phyloP scores from a whole-genome alignment of 2,329 filamentous ascomycete species.

The Cordyceps javanica region DNA sequence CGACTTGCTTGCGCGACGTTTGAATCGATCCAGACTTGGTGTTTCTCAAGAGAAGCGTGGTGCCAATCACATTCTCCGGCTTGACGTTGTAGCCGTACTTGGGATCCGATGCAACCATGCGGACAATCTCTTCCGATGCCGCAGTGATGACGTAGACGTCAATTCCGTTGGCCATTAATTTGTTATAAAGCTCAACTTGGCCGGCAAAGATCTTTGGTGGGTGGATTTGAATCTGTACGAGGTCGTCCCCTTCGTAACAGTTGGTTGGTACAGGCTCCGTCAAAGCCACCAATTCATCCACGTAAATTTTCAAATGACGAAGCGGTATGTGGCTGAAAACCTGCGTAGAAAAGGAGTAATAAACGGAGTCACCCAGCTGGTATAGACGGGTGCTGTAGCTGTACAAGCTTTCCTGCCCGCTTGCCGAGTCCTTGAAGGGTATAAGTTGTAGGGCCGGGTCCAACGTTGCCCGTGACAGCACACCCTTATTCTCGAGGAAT shows the following conservation, averaged over 20 bases:
- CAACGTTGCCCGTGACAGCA: constrained; percentile 34
- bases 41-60: constrained; percentile 31
- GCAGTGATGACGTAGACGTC: constrained; percentile 38
- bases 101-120: constrained; percentile 38
- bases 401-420: constrained; percentile 35
- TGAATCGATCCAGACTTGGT: constrained; percentile 21
- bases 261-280: constrained; percentile 29
- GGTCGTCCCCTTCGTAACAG: constrained; percentile 30
- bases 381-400: constrained; percentile 40
- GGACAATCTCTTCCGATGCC: constrained; percentile 36
- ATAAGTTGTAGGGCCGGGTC: constrained; percentile 35
- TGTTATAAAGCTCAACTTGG: constrained; percentile 38
- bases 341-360: constrained; percentile 38
- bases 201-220: constrained; percentile 33
- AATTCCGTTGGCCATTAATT: constrained; percentile 36
- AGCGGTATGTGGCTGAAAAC: constrained; percentile 37
- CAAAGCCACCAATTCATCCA: constrained; percentile 41
- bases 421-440: constrained; percentile 34
- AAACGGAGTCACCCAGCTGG: constrained; percentile 33
- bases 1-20: constrained; percentile 36
- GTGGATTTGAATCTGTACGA: constrained; percentile 24
- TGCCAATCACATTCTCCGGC: constrained; percentile 38
- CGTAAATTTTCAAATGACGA: constrained; percentile 38
- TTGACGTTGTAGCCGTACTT: constrained; percentile 40
- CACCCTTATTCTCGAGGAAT: constrained; percentile 35